These are phyloP conservation scores for Arabis alpina DNA, from an alignment of 345 rosid species.

Conservation along the genomic window DNA sequence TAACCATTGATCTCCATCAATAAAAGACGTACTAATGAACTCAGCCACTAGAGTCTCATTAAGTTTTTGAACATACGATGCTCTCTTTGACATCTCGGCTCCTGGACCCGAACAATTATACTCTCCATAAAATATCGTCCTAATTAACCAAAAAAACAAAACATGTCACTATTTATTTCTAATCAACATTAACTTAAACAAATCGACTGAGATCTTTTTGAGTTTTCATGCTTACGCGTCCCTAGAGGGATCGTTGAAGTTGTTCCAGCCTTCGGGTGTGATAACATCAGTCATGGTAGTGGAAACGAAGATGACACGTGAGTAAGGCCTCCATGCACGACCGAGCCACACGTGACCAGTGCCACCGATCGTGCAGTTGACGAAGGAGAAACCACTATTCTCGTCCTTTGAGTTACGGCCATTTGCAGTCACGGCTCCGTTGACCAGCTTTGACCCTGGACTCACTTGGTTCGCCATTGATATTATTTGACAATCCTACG, in stretches of 20 bases:
- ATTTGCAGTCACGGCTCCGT: conserved; percentile 88
- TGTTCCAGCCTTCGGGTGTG: conserved; percentile 89
- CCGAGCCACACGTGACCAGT: conserved; percentile 90
- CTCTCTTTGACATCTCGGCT: conserved; percentile 58
- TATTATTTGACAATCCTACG: conserved; percentile 62
- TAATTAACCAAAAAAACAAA: conserved; percentile 28
- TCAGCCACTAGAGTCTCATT: conserved; percentile 62
- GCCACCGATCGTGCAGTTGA: conserved; percentile 73
- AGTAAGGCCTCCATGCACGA: conserved; percentile 88
- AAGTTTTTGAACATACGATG: conserved; percentile 65
- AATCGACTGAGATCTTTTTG: too few relatives aligned
- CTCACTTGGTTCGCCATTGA: conserved; percentile 78
- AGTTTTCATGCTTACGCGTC: conserved; percentile 55
- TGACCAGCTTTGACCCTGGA: conserved; percentile 61
- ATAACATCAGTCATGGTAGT: conserved; percentile 76
- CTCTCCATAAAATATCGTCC: conserved; percentile 77
- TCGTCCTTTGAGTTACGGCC: conserved; percentile 76
- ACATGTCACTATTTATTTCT: background rate
- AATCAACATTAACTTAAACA: background rate
- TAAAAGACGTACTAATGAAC: conserved; percentile 57
- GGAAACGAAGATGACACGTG: conserved; percentile 68
- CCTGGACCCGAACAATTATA: conserved; percentile 80
- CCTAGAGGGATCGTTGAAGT: conserved; percentile 78
- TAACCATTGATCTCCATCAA: conserved; percentile 86
- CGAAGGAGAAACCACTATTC: conserved; percentile 71